phyloP scores from a whole-genome alignment of 164 flowering plant species.

The Aristolochia fimbriata region DNA sequence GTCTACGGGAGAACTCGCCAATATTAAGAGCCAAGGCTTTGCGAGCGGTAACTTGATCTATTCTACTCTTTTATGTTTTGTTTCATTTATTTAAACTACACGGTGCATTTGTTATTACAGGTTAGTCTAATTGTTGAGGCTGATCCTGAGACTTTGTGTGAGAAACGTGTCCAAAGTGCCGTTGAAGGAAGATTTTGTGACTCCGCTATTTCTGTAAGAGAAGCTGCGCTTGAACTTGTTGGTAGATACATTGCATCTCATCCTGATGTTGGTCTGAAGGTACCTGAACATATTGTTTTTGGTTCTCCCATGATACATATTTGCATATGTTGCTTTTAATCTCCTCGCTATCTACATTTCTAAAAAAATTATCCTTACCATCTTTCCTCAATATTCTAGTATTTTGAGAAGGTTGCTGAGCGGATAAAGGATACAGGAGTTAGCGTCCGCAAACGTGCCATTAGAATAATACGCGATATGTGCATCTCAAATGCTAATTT shows the following conservation, averaged over 20 bases:
- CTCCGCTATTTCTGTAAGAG: constrained; percentile 90
- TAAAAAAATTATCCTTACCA: neutral
- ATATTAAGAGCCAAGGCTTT: constrained; percentile 86
- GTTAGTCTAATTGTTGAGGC: constrained; percentile 95
- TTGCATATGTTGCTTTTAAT: no score
- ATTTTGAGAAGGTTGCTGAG: constrained; percentile 95
- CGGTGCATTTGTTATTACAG: constrained; percentile 21
- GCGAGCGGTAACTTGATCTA: constrained; percentile 55
- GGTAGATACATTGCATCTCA: constrained; percentile 98
- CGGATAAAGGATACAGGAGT: constrained; percentile 95
- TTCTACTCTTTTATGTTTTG: neutral
- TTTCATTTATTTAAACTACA: neutral
- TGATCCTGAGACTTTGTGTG: constrained; percentile 90
- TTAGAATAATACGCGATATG: constrained; percentile 92
- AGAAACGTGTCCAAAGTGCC: constrained; percentile 81
- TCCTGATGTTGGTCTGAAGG: constrained; percentile 97
- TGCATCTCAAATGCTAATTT: constrained; percentile 76
- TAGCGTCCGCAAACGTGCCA: constrained; percentile 96
- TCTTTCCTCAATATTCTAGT: constrained; percentile 31
- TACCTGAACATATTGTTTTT: constrained; percentile 13
- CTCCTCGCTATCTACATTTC: neutral
- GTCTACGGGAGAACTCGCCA: constrained; percentile 86
- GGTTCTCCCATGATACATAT: no score
- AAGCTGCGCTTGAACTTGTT: constrained; percentile 97
- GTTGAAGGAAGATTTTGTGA: constrained; percentile 98